phyloP scores from a whole-genome alignment of 1,139 yeast genomes.

The Sugiyamaella japonica region DNA sequence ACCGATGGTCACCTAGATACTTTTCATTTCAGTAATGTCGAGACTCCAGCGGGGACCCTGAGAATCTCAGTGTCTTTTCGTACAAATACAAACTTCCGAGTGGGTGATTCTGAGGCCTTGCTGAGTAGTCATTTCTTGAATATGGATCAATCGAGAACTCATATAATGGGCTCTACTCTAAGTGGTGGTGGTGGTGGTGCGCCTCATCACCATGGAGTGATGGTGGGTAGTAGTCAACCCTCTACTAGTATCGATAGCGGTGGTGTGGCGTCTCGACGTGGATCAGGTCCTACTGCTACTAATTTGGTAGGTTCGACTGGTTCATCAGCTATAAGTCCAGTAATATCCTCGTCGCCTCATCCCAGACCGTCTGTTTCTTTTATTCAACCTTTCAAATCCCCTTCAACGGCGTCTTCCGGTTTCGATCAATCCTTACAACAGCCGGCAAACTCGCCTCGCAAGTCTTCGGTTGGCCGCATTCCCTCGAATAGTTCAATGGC shows the following conservation, averaged over 20 bases:
- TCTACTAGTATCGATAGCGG: conserved; percentile 5
- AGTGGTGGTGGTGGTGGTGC: not conserved
- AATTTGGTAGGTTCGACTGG: conserved; percentile 1
- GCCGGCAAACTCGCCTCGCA: conserved; percentile 27
- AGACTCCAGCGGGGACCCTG: conserved; percentile 72
- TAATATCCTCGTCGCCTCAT: conserved; percentile 14
- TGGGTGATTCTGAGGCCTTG: conserved; percentile 66
- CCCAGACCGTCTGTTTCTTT: conserved; percentile 32
- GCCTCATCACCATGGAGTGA: not conserved
- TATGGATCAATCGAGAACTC: conserved; percentile 41
- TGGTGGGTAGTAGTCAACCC: not conserved
- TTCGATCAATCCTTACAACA: conserved; percentile 2
- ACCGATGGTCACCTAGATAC: conserved; percentile 57
- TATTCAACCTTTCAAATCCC: conserved; percentile 42
- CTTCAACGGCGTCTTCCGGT: conserved; percentile 32
- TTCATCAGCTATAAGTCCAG: conserved; percentile 5
- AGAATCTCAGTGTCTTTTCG: conserved; percentile 79
- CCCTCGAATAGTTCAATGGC: conserved; percentile 37
- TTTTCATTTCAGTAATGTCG: conserved; percentile 64
- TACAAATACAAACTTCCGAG: conserved; percentile 62
- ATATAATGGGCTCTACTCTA: not conserved
- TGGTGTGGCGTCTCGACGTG: conserved; percentile 6
- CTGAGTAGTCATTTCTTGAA: conserved; percentile 59
- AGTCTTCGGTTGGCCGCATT: conserved; percentile 32
- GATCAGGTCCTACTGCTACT: conserved; percentile 5